Evolutionary conservation across 2,329 filamentous ascomycete genomes (phyloP).

Genomic region (Fusarium scirpi): DNA sequence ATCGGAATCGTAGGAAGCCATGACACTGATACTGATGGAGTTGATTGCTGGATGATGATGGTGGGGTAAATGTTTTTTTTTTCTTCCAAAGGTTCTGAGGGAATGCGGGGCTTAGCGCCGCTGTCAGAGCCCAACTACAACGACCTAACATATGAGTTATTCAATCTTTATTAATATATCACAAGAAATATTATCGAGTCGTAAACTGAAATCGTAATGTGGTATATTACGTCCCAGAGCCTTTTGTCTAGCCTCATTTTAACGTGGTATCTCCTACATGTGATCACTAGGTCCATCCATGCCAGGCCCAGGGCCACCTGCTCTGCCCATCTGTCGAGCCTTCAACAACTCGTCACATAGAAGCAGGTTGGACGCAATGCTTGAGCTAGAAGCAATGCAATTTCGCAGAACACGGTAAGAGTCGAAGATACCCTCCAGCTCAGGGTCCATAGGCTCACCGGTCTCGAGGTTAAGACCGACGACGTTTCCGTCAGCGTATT

Average conservation of each 20-base stretch:
- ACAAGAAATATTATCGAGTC: background rate
- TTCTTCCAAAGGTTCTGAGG: slow-evolving; percentile 40
- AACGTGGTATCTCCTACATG: slow-evolving; percentile 57
- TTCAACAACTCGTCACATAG: slow-evolving; percentile 98
- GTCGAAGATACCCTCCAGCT: slow-evolving; percentile 92
- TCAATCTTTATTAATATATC: slow-evolving; percentile 3
- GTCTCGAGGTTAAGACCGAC: slow-evolving; percentile 89
- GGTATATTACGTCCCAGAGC: slow-evolving; percentile 46
- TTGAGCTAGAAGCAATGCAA: slow-evolving; percentile 90
- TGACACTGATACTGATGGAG: slow-evolving; percentile 52
- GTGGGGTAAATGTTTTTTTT: slow-evolving; percentile 60
- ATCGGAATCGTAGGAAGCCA: slow-evolving; percentile 89
- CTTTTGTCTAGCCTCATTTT: slow-evolving; percentile 55
- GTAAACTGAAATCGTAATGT: slow-evolving; percentile 34
- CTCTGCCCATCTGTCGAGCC: slow-evolving; percentile 90
- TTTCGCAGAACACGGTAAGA: slow-evolving; percentile 96
- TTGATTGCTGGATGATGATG: slow-evolving; percentile 44
- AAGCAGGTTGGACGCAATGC: slow-evolving; percentile 94
- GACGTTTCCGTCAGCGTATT: slow-evolving; percentile 83
- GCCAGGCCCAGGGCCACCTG: slow-evolving; percentile 71
- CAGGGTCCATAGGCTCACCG: slow-evolving; percentile 94
- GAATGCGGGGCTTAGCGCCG: slow-evolving; percentile 50
- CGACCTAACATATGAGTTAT: background rate
- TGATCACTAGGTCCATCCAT: slow-evolving; percentile 71
- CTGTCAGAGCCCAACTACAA: slow-evolving; percentile 22